Base-by-base conservation (phyloP, 169 alveolate genomes). In the Eimeria praecox region DNA sequence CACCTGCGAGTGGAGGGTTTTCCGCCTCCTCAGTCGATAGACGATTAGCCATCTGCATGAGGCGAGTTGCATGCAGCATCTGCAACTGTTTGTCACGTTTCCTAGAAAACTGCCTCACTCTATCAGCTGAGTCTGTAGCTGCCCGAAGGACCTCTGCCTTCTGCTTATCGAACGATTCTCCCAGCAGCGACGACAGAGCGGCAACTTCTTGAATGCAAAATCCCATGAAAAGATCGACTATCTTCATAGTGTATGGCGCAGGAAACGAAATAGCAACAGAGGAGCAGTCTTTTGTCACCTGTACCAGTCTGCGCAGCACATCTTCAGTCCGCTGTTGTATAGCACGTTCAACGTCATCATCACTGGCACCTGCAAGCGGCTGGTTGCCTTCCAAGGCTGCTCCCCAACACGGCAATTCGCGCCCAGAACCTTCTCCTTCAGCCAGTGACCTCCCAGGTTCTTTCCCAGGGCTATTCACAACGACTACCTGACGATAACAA, bases 151-250 rank as follows among this genome's bases (percentile, higher is more conserved):
- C 42, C 20, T 64, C 77, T 14, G 18, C 77, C 77, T 64, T 64
- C 20, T 30, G 42, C 30, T 30, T 6, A 0, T n/a, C 77, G 20
- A 64, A 64, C 38, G 24, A 22, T 6, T 42, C 20, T 64, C 77
- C 77, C 42, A 64, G 77, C 77, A 64, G 18, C 38, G 42, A 8
- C 42, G 77, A 64, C 77, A 64, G 6, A 30, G 77, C 77, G 18
- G 77, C 77, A 20, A 64, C 77, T 64, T 64, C 77, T 64, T 64
- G 77, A 27, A 64, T 64, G 20, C 77, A 64, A n/a, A 64, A 64
- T 16, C 77, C 77, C 77, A 30, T 8, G 77, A 30, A 64, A 16
- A 64, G 77, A 64, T 22, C 20, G 77, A 64, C 42, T 64, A 64
- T 0, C 77, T n/a, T 64, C 77, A 64, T 2, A 5, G 77, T 16